Percentiles rank a stretch among this genome's conserved stretches.
phyloP scores from a whole-genome alignment of 352 stramenopile genomes.

The Phytopythium ostracodes region DNA sequence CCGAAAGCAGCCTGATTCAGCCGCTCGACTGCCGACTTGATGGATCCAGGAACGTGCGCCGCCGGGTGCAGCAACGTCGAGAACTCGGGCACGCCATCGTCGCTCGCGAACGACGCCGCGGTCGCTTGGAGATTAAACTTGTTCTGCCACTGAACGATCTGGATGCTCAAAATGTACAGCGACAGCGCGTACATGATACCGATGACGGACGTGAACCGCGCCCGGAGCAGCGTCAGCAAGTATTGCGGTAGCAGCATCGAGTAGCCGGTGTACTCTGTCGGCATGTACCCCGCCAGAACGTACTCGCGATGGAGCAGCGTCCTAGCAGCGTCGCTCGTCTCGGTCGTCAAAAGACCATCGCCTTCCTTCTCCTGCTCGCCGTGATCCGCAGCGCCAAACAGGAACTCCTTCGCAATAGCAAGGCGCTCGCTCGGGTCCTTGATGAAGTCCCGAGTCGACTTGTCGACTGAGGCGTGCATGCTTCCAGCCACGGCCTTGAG shows the following conservation, averaged over 20 bases:
- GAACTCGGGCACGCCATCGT: constrained; percentile 39
- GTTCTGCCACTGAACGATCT: constrained; percentile 65
- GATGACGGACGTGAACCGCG: constrained; percentile 35
- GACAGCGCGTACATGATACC: constrained; percentile 64
- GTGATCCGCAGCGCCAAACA: constrained; percentile 22
- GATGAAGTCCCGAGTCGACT: constrained; percentile 35
- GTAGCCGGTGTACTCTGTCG: constrained; percentile 43
- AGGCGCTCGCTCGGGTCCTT: constrained; percentile 36
- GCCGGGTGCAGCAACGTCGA: constrained; percentile 51
- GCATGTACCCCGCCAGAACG: constrained; percentile 48
- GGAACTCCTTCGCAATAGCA: constrained; percentile 29
- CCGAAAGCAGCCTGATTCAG: constrained; percentile 4
- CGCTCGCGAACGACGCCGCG: background rate
- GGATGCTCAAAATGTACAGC: constrained; percentile 59
- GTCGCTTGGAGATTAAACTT: constrained; percentile 48
- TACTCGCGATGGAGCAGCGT: constrained; percentile 33
- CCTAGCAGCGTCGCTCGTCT: background rate
- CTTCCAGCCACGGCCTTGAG: constrained; percentile 58
- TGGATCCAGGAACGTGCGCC: constrained; percentile 30
- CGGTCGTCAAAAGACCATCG: background rate
- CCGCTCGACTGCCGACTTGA: constrained; percentile 18
- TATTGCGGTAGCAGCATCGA: constrained; percentile 38
- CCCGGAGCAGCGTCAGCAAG: constrained; percentile 47
- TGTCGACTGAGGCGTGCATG: constrained; percentile 59
- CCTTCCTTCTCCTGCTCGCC: constrained; percentile 1